Evolutionary conservation across 257 asterid genomes (phyloP), one percentile per base, ranked within the genome.

Genomic region (Leptodermis oblonga): DNA sequence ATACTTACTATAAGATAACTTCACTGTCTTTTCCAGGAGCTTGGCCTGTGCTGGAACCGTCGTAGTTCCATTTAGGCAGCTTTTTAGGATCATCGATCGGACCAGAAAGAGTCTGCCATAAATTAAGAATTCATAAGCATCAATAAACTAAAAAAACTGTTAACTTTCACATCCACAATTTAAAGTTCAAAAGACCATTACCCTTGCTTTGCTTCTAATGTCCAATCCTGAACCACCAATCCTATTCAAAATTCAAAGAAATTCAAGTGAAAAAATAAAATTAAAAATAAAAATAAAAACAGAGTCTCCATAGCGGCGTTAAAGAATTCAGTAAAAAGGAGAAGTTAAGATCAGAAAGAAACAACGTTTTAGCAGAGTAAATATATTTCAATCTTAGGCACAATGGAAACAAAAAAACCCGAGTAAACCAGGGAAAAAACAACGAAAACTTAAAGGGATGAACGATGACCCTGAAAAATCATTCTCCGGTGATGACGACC

Each of bases 21-120:
- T 93, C 99, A 73, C 97, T 93, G 82, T 93, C 97, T 46, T 88
- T 86, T 0, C 99, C 99, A 0, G 92, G 91, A 52, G 99, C 99
- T 83, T 93, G 99, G 51, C 92, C 95, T 0, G 98, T 92, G 82
- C 98, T 92, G 2, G 98, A 92, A 3, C 98, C 98, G 30, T 92
- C 98, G 34, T 85, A 92, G 78, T 92, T 92, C 98, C 98, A 92
- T 42, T 90, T 92, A 0, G 98, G 98, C 20, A 93, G 92, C 82
- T 88, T 65, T 8, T 86, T 56, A n/a, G 97, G 97, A 73, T 88
- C 89, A 14, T 23, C 62, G 10, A 90, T 84, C 0, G 88, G 90
- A 62, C 86, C 90, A 11, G 88, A 18, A 55, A 93, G 83, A 28
- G 96, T 93, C 98, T 93, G 78, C 34, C 23, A 37, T 76, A 34